Evolutionary conservation across 2,329 filamentous ascomycete species (phyloP), one percentile per base, ranked within the genome.

Genomic region (Colletotrichum nymphaeae): DNA sequence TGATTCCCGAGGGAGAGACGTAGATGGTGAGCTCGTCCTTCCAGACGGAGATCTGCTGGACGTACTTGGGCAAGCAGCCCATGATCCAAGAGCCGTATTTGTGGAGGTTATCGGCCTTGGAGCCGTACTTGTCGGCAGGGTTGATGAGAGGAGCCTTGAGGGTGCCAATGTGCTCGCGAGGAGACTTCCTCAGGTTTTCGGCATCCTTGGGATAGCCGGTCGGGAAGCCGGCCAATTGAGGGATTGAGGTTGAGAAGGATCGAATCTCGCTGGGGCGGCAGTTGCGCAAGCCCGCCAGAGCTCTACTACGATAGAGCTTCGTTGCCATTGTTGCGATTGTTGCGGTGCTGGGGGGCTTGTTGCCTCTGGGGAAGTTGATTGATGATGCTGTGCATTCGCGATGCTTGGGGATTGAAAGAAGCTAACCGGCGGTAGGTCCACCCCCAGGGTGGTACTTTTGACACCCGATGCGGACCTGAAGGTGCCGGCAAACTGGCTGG

Each of bases 1-100:
- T 91, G 78, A 98, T 92, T 77, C 95, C 97, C 49, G 93, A 86
- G 1, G 97, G 97, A 60, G 94, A 89, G 80, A 98, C 97, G 85
- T 97, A 96, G 83, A 98, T 94, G 78, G 93, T 95, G 82, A 99
- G 91, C 86, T 99, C 97, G 82, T 99, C 97, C 87, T 99, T 99
- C 97, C 97, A 99, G 69, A 99, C 96, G 14, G 95, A 97, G 87
- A 98, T 98, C 86, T 99, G 97, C 87, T 99, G 97, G 79, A 99
- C 91, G 86, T 98, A 98, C 88, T 98, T 98, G 79, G 97, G 97
- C 81, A 99, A 86, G 84, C 94, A 97, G 78, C 95, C 95, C 91
- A 99, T 96, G 80, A 99, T 87, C 90, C 98, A 99, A 81, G 97
- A 92, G 80, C 97, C 97, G 82, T 99, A 99, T 80, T 92, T 93